phyloP scores from a whole-genome alignment of 2,329 filamentous ascomycete species.

The Eurotiales sp. region DNA sequence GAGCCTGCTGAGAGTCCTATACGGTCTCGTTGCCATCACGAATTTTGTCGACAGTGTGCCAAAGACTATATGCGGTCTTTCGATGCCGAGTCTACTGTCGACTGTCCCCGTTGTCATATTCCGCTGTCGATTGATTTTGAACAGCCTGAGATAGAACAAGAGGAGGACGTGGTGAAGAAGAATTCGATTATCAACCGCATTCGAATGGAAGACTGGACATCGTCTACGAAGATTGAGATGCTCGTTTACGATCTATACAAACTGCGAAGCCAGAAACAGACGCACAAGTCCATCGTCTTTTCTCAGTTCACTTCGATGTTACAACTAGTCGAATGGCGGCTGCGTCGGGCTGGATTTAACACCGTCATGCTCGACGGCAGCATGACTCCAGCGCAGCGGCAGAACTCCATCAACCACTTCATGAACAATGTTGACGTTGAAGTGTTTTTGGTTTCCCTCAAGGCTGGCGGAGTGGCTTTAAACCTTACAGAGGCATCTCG shows the following conservation, averaged over 20 bases:
- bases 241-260: conserved; percentile 92
- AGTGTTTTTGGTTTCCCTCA: conserved; percentile 92
- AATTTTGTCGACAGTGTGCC: conserved; percentile 80
- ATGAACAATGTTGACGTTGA: conserved; percentile 94
- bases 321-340: conserved; percentile 93
- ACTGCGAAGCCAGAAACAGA: conserved; percentile 85
- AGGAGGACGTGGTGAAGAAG: conserved; percentile 83
- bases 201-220: conserved; percentile 98
- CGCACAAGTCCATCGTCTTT: conserved; percentile 95
- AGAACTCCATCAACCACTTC: conserved; percentile 92
- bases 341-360: conserved; percentile 93
- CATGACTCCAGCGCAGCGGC: conserved; percentile 91
- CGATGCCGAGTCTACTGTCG: conserved; percentile 54
- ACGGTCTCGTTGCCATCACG: conserved; percentile 85
- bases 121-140: conserved; percentile 85
- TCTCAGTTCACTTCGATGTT: conserved; percentile 97
- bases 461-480: conserved; percentile 90
- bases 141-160: conserved; percentile 91
- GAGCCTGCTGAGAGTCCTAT: conserved; percentile 94
- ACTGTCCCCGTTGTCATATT: conserved; percentile 89
- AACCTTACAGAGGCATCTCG: conserved; percentile 92
- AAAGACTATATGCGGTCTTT: conserved; percentile 77
- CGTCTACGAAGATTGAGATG: conserved; percentile 95
- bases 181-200: conserved; percentile 98
- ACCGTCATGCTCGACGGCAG: conserved; percentile 97